Conservation (phyloP, 176 grass and related monocot genomes). For the Aegilops tauschii region DNA sequence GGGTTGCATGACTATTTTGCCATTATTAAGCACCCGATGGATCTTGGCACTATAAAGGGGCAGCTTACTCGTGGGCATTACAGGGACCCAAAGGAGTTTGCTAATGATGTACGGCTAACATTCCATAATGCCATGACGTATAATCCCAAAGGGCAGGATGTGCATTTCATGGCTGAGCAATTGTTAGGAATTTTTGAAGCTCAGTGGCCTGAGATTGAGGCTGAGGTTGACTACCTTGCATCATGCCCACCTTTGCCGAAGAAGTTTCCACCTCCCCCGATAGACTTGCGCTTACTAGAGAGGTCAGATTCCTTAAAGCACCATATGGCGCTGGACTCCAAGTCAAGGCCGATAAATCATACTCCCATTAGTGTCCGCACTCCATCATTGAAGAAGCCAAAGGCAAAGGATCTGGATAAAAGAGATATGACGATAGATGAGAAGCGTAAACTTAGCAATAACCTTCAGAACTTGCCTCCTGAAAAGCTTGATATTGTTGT, state of each 20-base stretch:
- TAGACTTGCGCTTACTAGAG: constrained; percentile 59
- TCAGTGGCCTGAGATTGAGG: constrained; percentile 74
- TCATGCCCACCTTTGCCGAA: constrained; percentile 51
- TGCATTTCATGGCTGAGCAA: constrained; percentile 92
- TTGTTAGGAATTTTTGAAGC: constrained; percentile 68
- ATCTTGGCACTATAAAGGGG: constrained; percentile 82
- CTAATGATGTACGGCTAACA: constrained; percentile 82
- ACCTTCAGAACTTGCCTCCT: constrained; percentile 81
- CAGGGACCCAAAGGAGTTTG: constrained; percentile 78
- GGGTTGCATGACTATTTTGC: constrained; percentile 77
- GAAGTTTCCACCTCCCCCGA: constrained; percentile 53
- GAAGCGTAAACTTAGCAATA: constrained; percentile 87
- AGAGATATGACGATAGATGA: constrained; percentile 98
- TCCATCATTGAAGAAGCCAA: constrained; percentile 87
- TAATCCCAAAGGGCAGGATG: constrained; percentile 92
- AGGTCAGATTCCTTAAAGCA: constrained; percentile 62
- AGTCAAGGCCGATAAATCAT: constrained; percentile 48
- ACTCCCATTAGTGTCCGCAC: constrained; percentile 45
- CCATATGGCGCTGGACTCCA: constrained; percentile 40
- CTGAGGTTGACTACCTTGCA: constrained; percentile 61
- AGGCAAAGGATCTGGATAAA: constrained; percentile 91
- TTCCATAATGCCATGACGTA: constrained; percentile 96
- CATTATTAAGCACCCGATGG: constrained; percentile 90
- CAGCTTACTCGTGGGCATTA: constrained; percentile 66
- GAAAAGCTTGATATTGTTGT: constrained; percentile 84